A percentile compares a stretch with the other conserved stretches of the same genome.
Evolutionary conservation across 495 filamentous ascomycete species (phyloP).

Genomic region (Penicillium paradoxum): DNA sequence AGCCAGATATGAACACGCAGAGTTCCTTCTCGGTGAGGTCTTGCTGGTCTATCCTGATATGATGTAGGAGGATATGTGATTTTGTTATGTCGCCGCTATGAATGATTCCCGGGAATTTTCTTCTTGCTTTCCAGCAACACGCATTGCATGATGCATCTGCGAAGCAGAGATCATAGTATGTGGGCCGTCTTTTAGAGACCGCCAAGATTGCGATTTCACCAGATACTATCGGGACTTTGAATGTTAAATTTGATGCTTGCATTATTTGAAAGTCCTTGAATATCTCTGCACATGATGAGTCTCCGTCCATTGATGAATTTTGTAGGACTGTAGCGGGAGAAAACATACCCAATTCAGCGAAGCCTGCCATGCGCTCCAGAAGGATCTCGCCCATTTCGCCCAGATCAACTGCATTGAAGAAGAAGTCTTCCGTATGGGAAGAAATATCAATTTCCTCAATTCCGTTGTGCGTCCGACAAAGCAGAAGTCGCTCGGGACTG

Average conservation of each 20-base stretch:
- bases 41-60: slow-evolving; percentile 12
- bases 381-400: slow-evolving; percentile 22
- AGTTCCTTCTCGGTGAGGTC: slow-evolving; percentile 12
- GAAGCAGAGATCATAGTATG: slow-evolving; percentile 26
- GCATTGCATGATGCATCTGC: slow-evolving; percentile 17
- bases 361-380: slow-evolving; percentile 17
- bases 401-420: slow-evolving; percentile 26
- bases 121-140: slow-evolving; percentile 9
- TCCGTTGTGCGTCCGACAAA: slow-evolving; percentile 18
- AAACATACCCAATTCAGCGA: slow-evolving; percentile 14
- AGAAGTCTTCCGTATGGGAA: slow-evolving; percentile 19
- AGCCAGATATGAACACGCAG: slow-evolving; percentile 24
- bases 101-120: slow-evolving; percentile 11
- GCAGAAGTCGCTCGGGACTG: slow-evolving; percentile 21
- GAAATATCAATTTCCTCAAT: slow-evolving; percentile 26
- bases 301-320: neutral
- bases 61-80: slow-evolving; percentile 12
- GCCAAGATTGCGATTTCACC: slow-evolving; percentile 20
- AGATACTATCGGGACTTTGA: slow-evolving; percentile 21
- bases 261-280: slow-evolving; percentile 21
- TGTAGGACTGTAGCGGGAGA: neutral
- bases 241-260: slow-evolving; percentile 20
- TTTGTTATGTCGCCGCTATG: slow-evolving; percentile 2
- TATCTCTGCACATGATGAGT: slow-evolving; percentile 5
- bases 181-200: slow-evolving; percentile 17